Base-by-base conservation (phyloP, 2,329 filamentous ascomycete genomes). In the Monosporascus cannonballus region DNA sequence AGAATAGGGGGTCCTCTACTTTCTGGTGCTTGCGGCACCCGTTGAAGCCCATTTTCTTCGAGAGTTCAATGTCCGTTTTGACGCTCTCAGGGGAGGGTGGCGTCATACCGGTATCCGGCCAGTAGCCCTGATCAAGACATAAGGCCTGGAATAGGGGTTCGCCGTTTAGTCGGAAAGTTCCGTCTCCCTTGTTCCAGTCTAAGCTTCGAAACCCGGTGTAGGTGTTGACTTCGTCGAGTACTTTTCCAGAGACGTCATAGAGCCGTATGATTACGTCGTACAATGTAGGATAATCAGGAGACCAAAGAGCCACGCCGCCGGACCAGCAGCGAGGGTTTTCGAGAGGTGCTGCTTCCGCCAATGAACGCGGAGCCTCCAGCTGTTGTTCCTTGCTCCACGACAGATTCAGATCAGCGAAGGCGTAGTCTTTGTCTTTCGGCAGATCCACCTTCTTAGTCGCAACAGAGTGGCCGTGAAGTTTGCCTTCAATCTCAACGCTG, bases 1-100 rank as follows among this genome's bases (percentile, higher is more conserved):
- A 71, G 65, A 85, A 85, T 0, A 76, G 54, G 0, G 82, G 80
- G 48, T 83, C 79, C 65, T 85, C 82, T 41, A 85, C 79, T 61
- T 85, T 85, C 62, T 84, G 81, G 64, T 85, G 82, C 68, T 85
- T 85, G 52, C 82, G 74, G 63, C 81, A 85, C 1, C 81, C 82
- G 61, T 85, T 84, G 70, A 85, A 81, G 8, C 82, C 82, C 78
- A 85, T 82, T 18, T 71, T 71, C 68, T 84, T 84, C 18, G 74
- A 68, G 3, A 83, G 70, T 54, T 78, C 71, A 54, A 84, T 83
- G 59, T 85, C 81, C 0, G 58, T 51, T 55, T 73, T 75, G 17
- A 82, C 64, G 3, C 71, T 72, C 7, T 74, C 67, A 0, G 71
- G 65, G 0, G 72, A 72, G 0, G 81, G 80, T 1, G 81, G 80